phyloP scores from a whole-genome alignment of 2,329 filamentous ascomycete genomes.

The Peltaster fructicola region DNA sequence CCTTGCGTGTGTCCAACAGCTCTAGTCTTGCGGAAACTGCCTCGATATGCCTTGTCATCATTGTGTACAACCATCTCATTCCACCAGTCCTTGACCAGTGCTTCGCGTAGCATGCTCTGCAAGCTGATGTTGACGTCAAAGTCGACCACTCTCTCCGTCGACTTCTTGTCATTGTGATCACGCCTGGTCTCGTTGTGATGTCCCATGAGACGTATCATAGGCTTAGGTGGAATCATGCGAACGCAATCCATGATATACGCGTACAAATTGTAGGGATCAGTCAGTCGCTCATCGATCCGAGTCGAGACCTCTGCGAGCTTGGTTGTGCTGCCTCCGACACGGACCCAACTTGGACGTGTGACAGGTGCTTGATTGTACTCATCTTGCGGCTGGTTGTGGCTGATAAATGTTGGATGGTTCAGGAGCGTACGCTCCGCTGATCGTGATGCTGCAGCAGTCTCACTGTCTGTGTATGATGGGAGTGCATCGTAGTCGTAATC shows the following conservation, averaged over 20 bases:
- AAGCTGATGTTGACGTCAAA: conserved; percentile 13
- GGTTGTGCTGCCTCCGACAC: too few species aligned
- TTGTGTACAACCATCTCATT: conserved; percentile 33
- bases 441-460: conserved; percentile 6
- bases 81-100: conserved; percentile 12
- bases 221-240: conserved; percentile 8
- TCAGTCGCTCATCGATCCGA: conserved; percentile 13
- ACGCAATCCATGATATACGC: conserved; percentile 12
- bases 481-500: conserved; percentile 15
- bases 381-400: too few species aligned
- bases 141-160: conserved; percentile 12
- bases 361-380: too few species aligned
- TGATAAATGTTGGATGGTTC: too few species aligned
- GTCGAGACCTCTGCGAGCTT: conserved; percentile 8
- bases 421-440: too few species aligned
- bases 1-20: conserved; percentile 30
- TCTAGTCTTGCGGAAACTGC: conserved; percentile 38
- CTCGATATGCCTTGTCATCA: conserved; percentile 45
- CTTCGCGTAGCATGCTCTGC: conserved; percentile 6
- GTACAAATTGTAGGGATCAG: conserved; percentile 8
- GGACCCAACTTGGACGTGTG: too few species aligned
- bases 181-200: conserved; percentile 11
- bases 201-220: conserved; percentile 11
- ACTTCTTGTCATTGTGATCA: conserved; percentile 12
- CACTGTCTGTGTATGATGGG: conserved; percentile 15